These are phyloP conservation scores for Colletotrichum acutatum DNA, from an alignment of 2,329 filamentous ascomycete species.

Conservation along the genomic window DNA sequence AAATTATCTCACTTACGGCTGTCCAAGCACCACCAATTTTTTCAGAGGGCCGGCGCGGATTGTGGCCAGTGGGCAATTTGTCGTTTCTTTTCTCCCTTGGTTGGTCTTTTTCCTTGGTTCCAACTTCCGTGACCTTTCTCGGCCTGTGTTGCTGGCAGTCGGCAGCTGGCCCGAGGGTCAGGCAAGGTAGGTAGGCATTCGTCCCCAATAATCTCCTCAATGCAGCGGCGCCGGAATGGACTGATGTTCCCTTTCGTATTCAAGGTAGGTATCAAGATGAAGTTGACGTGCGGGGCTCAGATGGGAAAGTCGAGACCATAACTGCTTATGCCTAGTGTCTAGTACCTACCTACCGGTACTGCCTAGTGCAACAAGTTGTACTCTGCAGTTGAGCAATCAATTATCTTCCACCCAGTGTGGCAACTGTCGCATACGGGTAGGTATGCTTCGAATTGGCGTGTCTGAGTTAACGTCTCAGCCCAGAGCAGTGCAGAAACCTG, in stretches of 20 bases:
- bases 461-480: constrained; percentile 23
- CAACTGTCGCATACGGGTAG: constrained; percentile 3
- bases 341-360: no score
- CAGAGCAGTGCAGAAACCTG: constrained; percentile 5
- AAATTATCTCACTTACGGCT: constrained; percentile 13
- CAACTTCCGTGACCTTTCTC: background rate
- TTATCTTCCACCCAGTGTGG: background rate
- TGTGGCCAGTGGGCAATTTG: background rate
- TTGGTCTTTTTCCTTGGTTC: constrained; percentile 22
- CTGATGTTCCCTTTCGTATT: constrained; percentile 16
- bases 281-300: background rate
- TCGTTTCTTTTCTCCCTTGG: constrained; percentile 31
- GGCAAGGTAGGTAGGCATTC: background rate
- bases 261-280: background rate
- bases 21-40: constrained; percentile 28
- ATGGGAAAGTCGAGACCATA: background rate
- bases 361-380: background rate
- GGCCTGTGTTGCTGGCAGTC: background rate
- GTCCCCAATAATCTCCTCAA: background rate
- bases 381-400: background rate
- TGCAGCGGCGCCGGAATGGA: constrained; percentile 25
- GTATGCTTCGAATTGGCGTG: constrained; percentile 1
- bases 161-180: constrained; percentile 2
- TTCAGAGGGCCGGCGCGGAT: background rate
- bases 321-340: background rate